Conservation (phyloP, 768 basidiomycete genomes). For the Termitomyces sp. region DNA sequence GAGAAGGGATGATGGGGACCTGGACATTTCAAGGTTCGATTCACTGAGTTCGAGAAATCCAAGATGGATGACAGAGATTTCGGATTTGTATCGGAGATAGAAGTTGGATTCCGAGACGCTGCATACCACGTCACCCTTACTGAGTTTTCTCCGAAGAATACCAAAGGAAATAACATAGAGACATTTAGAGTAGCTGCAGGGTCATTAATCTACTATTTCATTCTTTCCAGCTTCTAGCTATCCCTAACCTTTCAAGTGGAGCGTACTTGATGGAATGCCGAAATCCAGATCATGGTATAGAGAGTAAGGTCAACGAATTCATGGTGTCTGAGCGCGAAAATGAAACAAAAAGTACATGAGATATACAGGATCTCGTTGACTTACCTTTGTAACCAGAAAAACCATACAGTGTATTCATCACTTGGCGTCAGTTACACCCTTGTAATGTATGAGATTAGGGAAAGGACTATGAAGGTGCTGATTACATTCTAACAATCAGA, state of each 20-base stretch:
- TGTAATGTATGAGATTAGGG: slow-evolving; percentile 49
- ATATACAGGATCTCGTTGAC: background rate
- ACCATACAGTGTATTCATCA: background rate
- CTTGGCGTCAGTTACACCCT: slow-evolving; percentile 20
- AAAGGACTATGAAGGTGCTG: slow-evolving; percentile 52
- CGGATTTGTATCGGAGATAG: background rate
- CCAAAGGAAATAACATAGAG: too few species aligned
- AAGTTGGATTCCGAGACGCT: too few species aligned
- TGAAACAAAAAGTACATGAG: too few species aligned
- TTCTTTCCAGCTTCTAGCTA: background rate
- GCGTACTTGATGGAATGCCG: background rate
- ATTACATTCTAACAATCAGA: background rate
- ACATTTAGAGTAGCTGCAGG: background rate
- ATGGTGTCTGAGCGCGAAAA: background rate
- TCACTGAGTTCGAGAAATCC: background rate
- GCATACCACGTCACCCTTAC: background rate
- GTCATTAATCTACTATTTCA: background rate
- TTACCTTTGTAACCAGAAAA: background rate
- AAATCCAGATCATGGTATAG: background rate
- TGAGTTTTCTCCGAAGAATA: too few species aligned
- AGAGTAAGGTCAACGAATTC: too few species aligned
- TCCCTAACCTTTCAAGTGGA: background rate
- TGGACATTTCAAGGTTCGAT: background rate
- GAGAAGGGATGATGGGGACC: background rate
- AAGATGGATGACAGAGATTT: background rate